These are phyloP conservation scores for Corrigiola litoralis DNA, from an alignment of 179 eudicot species.

Conservation along the genomic window DNA sequence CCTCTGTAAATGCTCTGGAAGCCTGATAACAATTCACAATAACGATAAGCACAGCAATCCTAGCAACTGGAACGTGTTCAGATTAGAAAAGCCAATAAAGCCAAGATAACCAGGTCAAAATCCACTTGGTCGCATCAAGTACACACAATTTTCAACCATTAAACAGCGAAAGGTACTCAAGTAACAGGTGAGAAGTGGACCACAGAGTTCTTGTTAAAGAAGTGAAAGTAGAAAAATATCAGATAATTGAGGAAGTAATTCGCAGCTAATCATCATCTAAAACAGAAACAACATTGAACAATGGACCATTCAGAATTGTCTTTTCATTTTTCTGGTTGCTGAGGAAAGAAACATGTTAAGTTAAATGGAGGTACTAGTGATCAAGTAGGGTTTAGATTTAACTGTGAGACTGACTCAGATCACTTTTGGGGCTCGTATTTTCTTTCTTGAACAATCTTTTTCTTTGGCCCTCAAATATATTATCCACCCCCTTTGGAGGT, in stretches of 20 bases:
- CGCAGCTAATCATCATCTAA: background rate
- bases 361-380: background rate
- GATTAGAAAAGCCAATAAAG: too few relatives aligned
- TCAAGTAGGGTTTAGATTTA: background rate
- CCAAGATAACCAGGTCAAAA: background rate
- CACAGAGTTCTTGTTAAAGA: background rate
- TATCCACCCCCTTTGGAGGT: background rate
- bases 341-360: background rate
- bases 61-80: too few relatives aligned
- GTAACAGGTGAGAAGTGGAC: background rate
- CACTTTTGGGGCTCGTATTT: background rate
- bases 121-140: background rate
- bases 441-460: background rate
- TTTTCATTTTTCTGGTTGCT: background rate
- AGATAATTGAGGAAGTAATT: background rate
- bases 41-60: background rate
- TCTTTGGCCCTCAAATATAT: background rate
- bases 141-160: background rate
- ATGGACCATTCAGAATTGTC: background rate
- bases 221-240: background rate
- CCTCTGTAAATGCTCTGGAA: slow-evolving; percentile 51
- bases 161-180: background rate
- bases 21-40: slow-evolving; percentile 39
- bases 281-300: too few relatives aligned
- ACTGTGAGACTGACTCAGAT: background rate